Evolutionary conservation across 345 rosid species (phyloP), one percentile per base, ranked within the genome.

Genomic region (Arabis alpina): DNA sequence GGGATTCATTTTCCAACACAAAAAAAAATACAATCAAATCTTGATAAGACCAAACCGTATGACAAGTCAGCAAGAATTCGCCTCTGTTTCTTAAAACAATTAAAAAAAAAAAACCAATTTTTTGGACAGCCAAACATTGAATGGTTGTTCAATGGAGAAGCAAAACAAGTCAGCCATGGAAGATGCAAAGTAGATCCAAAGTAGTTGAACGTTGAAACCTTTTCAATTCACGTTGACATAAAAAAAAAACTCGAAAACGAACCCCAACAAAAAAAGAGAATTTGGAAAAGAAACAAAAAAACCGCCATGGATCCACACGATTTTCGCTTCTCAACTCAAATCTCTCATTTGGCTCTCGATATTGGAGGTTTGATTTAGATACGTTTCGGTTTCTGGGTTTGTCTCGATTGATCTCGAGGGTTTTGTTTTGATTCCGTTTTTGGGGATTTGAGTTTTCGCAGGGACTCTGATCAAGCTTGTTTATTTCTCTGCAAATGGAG

Each of bases 391-490:
- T 47, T 64, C 13, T 47, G 16, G 57, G n/a, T 49, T 45, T 5
- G 23, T 63, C 37, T 13, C 16, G 30, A 43, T 42, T 41, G 51
- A 62, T 9, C 54, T 42, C 42, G 30, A 16, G 24, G 50, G 40
- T 8, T 8, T 36, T 36, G 10, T 8, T 57, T 25, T 47, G 3
- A 36, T 36, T 6, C 5, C 4, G 11, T 2, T 34, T 34, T 6
- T 30, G 39, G 27, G 15, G 24, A 73, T 39, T 14, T 43, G 61
- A 42, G 36, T 8, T 58, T 68, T 80, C 57, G 68, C 80, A 94
- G 99, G 99, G 43, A 82, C 97, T 71, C 60, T 94, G 71, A 79
- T 94, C 59, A 94, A 94, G 83, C 73, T 88, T 80, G 99, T 89
- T 1, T 91, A 89, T 80, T 85, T 86, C 72, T 85, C 88, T 2